Evolutionary conservation across 305 asterid genomes (phyloP).

Genomic region (Fraxinus platypoda): DNA sequence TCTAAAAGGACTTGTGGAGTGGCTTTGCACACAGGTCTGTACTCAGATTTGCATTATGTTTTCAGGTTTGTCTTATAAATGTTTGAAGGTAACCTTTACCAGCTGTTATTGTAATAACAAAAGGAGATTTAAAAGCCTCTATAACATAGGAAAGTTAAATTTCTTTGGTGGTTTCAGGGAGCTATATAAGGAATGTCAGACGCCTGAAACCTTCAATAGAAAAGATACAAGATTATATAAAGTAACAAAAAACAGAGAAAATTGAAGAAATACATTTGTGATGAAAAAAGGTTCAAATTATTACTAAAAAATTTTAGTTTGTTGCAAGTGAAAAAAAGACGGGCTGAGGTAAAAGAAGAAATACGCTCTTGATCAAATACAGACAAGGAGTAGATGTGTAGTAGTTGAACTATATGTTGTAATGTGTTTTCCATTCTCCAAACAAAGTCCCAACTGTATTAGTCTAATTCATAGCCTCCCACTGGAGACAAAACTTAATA

Average conservation of each 20-base stretch:
- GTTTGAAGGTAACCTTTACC: neutral
- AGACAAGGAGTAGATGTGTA: neutral
- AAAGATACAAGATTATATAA: neutral
- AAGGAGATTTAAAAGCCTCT: constrained; percentile 1
- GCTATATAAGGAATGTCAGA: neutral
- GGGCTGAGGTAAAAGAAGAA: neutral
- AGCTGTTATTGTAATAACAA: neutral
- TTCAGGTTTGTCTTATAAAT: neutral
- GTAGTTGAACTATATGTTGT: neutral
- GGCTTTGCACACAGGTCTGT: constrained; percentile 84
- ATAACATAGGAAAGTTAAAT: neutral
- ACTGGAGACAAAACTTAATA: neutral
- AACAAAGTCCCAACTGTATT: neutral
- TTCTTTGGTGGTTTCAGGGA: neutral
- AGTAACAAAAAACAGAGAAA: neutral
- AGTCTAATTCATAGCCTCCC: neutral
- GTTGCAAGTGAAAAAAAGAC: neutral
- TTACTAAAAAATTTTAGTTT: neutral
- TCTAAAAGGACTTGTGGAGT: constrained; percentile 75
- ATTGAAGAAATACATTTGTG: neutral
- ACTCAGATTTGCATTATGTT: constrained; percentile 2
- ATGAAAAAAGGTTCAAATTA: neutral
- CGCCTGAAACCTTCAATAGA: neutral
- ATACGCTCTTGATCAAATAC: neutral
- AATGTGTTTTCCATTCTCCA: neutral